Percentiles rank a stretch among this genome's conserved stretches.
phyloP scores from a whole-genome alignment of 441 rosid genomes.

The Lepidium campestre region DNA sequence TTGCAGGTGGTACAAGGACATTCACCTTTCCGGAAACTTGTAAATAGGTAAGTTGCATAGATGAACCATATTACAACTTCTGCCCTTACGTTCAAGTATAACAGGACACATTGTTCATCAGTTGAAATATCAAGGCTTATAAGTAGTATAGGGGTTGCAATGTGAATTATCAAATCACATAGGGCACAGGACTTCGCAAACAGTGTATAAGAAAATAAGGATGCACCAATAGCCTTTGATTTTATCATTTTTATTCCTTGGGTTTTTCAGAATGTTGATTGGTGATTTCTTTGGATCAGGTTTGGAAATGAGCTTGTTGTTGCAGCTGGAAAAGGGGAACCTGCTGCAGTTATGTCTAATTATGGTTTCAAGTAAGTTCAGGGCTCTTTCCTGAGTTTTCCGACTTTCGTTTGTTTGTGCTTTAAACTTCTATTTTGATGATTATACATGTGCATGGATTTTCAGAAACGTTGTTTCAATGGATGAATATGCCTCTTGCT shows the following conservation, averaged over 20 bases:
- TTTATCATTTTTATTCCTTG: not conserved
- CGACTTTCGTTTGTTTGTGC: not conserved
- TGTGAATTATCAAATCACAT: not conserved
- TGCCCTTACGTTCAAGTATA: not conserved
- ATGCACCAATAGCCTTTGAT: not conserved
- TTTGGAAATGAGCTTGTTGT: constrained; percentile 61
- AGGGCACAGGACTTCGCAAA: not conserved
- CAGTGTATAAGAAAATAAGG: not conserved
- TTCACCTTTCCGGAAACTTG: constrained; percentile 64
- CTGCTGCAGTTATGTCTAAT: constrained; percentile 69
- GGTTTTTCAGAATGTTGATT: not conserved
- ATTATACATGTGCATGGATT: not conserved
- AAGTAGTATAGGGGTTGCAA: not conserved
- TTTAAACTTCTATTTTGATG: not conserved
- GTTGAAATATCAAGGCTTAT: not conserved
- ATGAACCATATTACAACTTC: not conserved
- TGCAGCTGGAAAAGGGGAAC: constrained; percentile 91
- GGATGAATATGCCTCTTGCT: constrained; percentile 71
- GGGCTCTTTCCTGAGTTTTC: not conserved
- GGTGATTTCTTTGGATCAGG: constrained; percentile 30
- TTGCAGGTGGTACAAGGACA: constrained; percentile 80
- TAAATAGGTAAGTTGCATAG: constrained; percentile 36
- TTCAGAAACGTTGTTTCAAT: constrained; percentile 77
- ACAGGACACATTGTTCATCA: not conserved
- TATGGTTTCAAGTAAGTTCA: constrained; percentile 67